phyloP scores from a whole-genome alignment of 257 asterid genomes.

The Coffea canephora region DNA sequence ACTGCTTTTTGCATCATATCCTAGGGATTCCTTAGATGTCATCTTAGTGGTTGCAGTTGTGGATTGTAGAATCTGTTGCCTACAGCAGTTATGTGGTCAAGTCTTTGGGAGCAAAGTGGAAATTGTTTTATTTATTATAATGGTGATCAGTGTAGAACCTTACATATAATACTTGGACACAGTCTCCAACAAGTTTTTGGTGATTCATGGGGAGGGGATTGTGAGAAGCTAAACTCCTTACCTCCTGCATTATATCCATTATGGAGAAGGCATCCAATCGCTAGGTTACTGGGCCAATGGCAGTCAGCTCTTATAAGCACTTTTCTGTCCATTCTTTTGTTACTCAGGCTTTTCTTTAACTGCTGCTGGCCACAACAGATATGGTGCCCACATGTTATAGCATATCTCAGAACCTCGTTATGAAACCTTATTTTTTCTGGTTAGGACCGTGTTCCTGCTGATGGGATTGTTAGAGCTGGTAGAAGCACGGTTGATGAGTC shows the following conservation, averaged over 20 bases:
- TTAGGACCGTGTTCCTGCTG: constrained; percentile 99
- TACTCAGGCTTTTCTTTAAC: neutral
- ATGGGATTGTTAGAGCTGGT: constrained; percentile 85
- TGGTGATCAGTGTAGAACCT: neutral
- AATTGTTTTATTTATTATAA: neutral
- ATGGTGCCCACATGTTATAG: neutral
- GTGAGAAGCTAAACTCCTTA: too few relatives aligned
- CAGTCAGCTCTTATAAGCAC: neutral
- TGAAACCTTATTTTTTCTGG: constrained; percentile 23
- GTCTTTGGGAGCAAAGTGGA: neutral
- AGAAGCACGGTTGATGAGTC: constrained; percentile 99
- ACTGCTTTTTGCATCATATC: neutral
- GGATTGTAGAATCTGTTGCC: neutral
- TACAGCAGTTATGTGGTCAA: neutral
- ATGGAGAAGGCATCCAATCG: neutral
- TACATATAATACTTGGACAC: neutral
- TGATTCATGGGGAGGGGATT: neutral
- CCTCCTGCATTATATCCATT: too few relatives aligned
- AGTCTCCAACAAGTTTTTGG: neutral
- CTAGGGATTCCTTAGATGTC: neutral
- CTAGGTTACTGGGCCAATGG: neutral
- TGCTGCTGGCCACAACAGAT: neutral
- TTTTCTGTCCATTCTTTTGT: neutral
- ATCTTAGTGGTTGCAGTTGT: neutral
- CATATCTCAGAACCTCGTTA: neutral